These are phyloP conservation scores for Coemansia sp. DNA, from an alignment of 192 early-diverging fungal genomes.

Conservation along the genomic window DNA sequence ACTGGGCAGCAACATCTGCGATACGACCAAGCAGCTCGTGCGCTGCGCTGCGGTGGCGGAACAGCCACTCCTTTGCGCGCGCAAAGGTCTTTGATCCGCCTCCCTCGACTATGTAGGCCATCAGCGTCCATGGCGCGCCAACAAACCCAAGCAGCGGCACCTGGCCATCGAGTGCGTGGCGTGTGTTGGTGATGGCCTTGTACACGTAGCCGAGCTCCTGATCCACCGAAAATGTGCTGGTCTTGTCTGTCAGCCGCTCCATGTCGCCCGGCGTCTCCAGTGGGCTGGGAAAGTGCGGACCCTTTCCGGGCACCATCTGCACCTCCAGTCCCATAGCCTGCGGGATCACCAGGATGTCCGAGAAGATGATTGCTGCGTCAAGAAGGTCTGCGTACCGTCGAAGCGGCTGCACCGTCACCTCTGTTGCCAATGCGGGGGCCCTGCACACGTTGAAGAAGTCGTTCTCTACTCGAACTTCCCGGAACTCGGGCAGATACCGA, in stretches of 20 bases:
- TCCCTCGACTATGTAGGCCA: constrained; percentile 99
- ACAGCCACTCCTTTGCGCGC: constrained; percentile 92
- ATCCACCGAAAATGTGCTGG: constrained; percentile 58
- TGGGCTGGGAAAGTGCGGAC: constrained; percentile 87
- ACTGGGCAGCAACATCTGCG: constrained; percentile 82
- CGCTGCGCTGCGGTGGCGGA: constrained; percentile 68
- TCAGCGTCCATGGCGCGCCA: constrained; percentile 98
- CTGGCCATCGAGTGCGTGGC: constrained; percentile 77
- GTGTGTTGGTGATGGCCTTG: constrained; percentile 91
- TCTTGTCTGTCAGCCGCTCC: constrained; percentile 65
- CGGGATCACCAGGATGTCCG: constrained; percentile 96
- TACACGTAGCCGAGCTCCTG: constrained; percentile 85
- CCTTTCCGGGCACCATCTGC: constrained; percentile 89
- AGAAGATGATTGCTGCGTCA: constrained; percentile 98
- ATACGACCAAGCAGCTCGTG: constrained; percentile 78
- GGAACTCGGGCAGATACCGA: constrained; percentile 95
- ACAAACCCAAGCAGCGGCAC: constrained; percentile 93
- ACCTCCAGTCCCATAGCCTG: constrained; percentile 95
- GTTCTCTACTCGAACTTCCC: constrained; percentile 73
- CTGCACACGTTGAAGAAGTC: constrained; percentile 97
- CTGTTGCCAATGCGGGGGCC: constrained; percentile 86
- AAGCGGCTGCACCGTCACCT: constrained; percentile 97
- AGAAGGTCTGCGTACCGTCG: constrained; percentile 86
- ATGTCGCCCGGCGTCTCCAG: constrained; percentile 72
- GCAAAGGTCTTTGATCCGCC: constrained; percentile 89